Evolutionary conservation across 2,329 filamentous ascomycete species (phyloP), one percentile per base, ranked within the genome.

Genomic region (Fusarium anthophilum): DNA sequence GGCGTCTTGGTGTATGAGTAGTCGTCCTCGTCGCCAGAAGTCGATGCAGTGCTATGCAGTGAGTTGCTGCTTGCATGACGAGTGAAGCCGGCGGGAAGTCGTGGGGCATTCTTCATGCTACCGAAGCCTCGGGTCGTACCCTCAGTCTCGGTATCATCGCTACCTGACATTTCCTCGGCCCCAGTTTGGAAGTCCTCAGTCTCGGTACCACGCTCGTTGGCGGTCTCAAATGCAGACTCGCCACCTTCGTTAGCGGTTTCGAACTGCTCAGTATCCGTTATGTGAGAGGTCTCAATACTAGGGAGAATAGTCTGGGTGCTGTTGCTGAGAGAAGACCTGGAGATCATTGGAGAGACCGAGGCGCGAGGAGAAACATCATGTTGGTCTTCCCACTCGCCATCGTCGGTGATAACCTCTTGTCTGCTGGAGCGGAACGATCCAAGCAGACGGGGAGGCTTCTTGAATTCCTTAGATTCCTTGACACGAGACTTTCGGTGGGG

Each of bases 131-230:
- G 85, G 7, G 85, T 83, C 6, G 83, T 86, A 62, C 87, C 88
- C 81, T 98, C 96, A 6, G 95, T 98, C 84, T 98, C 96, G 2
- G 95, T 98, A 83, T 98, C 96, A 75, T 94, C 94, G 64, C 91
- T 93, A 79, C 92, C 95, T 22, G 88, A 88, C 59, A 91, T 83
- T 28, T 94, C 93, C 77, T 98, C 96, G 22, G 91, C 90, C n/a
- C 94, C 95, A 8, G 96, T 98, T 81, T 97, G 93, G 89, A 98
- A 98, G 72, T 94, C 94, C 76, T 98, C 96, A 17, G 95, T 97
- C 83, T 97, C 95, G 1, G 94, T 98, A 18, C 87, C 89, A 35
- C 91, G 91, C 82, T 98, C 96, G 78, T 97, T 94, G 30, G 90
- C 90, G 4, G 90, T 91, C 79, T 91, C 89, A 71, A 91, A 91